Evolutionary conservation across 257 asterid species (phyloP), one percentile per base, ranked within the genome.

Genomic region (Fraxinus excelsior): DNA sequence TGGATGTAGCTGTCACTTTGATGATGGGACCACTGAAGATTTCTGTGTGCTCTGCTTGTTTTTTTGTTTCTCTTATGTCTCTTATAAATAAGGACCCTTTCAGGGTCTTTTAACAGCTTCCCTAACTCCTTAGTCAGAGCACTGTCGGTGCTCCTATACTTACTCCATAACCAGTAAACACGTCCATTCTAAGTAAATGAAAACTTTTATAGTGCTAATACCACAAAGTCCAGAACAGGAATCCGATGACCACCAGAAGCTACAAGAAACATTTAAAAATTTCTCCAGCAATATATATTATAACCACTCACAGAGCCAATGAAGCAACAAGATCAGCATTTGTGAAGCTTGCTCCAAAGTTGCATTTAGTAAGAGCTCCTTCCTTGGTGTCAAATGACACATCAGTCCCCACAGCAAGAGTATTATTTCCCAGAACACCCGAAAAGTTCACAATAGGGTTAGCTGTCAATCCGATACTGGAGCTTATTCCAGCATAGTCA

Each of bases 371-470:
- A 56, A 89, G 74, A 11, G 81, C 80, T 32, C 94, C 90, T 32
- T 81, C 86, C 80, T 84, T 86, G 78, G 94, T 80, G 88, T 89
- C 90, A n/a, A 80, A 89, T 18, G 94, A 89, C 75, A 87, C 76
- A 79, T 89, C 94, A 86, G 87, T 78, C 35, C 94, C 94, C 67
- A 86, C 35, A 28, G 90, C 84, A 69, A 89, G 77, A 32, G 31
- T 28, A 34, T 82, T 72, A 82, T 74, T 87, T 35, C 91, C 94
- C 44, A 87, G n/a, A 42, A 87, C 90, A 74, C 84, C 89, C 40
- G 94, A 87, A 42, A 89, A 84, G 84, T 86, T 85, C 64, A 87
- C 89, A 71, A 81, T 70, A 42, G 94, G 94, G 71, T 84, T 87
- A 2, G 85, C 90, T 26, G 91, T 89, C 81, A 89, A 71, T 58